Conservation (phyloP, 2,329 filamentous ascomycete species). For the Claviceps monticola region DNA sequence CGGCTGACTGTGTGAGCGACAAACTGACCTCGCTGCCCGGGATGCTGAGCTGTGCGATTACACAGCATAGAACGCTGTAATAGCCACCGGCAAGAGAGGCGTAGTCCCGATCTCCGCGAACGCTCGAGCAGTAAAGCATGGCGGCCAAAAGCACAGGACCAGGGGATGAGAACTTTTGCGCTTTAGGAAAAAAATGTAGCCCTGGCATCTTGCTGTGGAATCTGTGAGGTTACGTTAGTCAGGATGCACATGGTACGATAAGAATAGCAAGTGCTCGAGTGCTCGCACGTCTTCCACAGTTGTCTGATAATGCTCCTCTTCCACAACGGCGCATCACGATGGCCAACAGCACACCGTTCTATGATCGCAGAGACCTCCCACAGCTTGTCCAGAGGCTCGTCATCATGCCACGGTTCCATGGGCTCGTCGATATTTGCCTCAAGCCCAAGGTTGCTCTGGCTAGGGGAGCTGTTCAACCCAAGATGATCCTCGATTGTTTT, state of each 20-base stretch:
- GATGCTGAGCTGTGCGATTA: constrained; percentile 26
- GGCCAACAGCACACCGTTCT: neutral
- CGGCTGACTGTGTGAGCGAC: constrained; percentile 11
- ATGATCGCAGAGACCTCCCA: constrained; percentile 2
- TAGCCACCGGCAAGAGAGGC: constrained; percentile 24
- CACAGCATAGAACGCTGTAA: constrained; percentile 22
- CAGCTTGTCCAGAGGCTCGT: constrained; percentile 3
- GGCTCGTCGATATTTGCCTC: neutral
- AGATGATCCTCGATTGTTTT: constrained; percentile 3
- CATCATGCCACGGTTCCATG: constrained; percentile 1
- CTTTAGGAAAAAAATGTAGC: constrained; percentile 29
- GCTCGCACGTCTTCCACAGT: constrained; percentile 3
- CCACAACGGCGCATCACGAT: neutral
- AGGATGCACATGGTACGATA: neutral
- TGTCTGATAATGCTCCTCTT: constrained; percentile 2
- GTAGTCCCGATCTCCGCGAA: constrained; percentile 17
- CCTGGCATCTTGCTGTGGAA: constrained; percentile 31
- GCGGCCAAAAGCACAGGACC: constrained; percentile 28
- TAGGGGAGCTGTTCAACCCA: neutral
- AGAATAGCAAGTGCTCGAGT: neutral
- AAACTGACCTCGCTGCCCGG: constrained; percentile 17
- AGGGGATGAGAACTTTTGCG: constrained; percentile 27
- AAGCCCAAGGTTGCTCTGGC: neutral
- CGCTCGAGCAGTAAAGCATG: constrained; percentile 29
- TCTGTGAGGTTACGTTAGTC: constrained; percentile 9